phyloP scores from a whole-genome alignment of 345 rosid genomes.

The Populus alba region DNA sequence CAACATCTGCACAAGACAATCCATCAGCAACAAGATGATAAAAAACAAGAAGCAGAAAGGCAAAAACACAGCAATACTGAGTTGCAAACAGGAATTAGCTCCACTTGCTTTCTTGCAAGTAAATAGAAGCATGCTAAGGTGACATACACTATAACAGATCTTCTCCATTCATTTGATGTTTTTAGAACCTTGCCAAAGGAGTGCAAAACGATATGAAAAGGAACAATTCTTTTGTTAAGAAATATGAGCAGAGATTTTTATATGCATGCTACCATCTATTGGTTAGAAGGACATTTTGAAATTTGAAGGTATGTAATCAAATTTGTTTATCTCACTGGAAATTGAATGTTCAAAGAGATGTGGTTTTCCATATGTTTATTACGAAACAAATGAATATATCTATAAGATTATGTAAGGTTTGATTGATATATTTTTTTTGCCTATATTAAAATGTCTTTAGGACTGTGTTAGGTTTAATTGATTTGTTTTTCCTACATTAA shows the following conservation, averaged over 20 bases:
- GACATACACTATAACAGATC: neutral
- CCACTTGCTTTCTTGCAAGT: neutral
- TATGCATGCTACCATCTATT: neutral
- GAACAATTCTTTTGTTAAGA: neutral
- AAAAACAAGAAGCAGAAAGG: slow-evolving; percentile 4
- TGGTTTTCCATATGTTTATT: neutral
- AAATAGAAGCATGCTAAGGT: neutral
- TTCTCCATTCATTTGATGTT: neutral
- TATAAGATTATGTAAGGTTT: neutral
- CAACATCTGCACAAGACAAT: slow-evolving; percentile 61
- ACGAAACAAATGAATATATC: too few relatives aligned
- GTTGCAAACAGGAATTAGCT: neutral
- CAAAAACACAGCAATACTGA: neutral
- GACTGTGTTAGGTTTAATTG: neutral
- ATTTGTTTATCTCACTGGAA: neutral
- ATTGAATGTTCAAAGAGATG: neutral
- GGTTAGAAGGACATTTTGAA: neutral
- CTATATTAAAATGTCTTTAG: neutral
- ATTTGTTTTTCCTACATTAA: neutral
- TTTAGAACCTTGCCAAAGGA: neutral
- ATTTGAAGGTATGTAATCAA: neutral
- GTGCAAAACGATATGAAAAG: neutral
- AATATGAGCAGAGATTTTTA: neutral
- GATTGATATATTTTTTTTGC: neutral
- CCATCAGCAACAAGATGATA: slow-evolving; percentile 18